Conservation (phyloP, 768 basidiomycete genomes). For the Psilocybe tampanensis region DNA sequence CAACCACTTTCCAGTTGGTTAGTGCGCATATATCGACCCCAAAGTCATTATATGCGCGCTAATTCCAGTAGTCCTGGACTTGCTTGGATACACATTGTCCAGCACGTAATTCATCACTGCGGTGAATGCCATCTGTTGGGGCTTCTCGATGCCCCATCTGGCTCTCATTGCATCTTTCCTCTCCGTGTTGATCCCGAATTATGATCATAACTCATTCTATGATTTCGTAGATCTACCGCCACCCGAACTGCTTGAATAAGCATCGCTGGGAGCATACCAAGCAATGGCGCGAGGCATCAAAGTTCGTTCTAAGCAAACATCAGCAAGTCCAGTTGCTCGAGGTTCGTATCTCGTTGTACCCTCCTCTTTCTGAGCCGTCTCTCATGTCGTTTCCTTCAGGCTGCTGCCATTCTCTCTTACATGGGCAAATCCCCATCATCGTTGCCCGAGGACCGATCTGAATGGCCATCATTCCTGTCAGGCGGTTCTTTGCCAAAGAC, state of each 20-base stretch:
- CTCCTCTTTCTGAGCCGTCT: conserved; percentile 10
- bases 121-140: background rate
- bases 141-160: too few species aligned
- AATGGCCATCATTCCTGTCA: conserved; percentile 87
- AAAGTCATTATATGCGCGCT: too few species aligned
- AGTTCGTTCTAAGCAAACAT: conserved; percentile 91
- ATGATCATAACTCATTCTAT: background rate
- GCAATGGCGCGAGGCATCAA: conserved; percentile 91
- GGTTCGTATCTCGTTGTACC: conserved; percentile 38
- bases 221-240: conserved; percentile 70
- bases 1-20: background rate
- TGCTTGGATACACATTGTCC: background rate
- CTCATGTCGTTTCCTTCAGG: conserved; percentile 44
- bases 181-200: background rate
- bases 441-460: conserved; percentile 89
- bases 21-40: background rate
- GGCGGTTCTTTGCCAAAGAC: conserved; percentile 67
- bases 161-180: too few species aligned
- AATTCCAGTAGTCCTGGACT: too few species aligned
- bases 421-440: conserved; percentile 71
- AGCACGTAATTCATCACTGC: background rate
- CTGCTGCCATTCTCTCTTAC: conserved; percentile 93
- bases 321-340: conserved; percentile 97
- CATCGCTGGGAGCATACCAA: conserved; percentile 98
- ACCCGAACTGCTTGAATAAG: conserved; percentile 94